phyloP scores from a whole-genome alignment of 2,329 filamentous ascomycete genomes.

The Cercospora sesami region DNA sequence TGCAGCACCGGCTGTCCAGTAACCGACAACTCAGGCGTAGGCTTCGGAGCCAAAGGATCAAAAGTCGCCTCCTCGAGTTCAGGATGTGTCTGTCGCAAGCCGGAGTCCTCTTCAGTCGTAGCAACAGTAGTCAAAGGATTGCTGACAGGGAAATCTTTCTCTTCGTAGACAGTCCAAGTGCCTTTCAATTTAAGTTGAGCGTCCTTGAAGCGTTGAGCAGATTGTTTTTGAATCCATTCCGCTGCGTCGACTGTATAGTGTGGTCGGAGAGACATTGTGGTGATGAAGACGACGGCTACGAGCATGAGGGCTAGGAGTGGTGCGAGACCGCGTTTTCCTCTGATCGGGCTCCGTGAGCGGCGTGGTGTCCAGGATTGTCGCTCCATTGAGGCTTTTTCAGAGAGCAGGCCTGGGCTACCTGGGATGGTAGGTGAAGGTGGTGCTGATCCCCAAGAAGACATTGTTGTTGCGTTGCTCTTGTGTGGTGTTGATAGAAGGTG shows the following conservation, averaged over 20 bases:
- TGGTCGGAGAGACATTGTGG: constrained; percentile 16
- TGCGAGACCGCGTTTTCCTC: constrained; percentile 18
- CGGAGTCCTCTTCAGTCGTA: constrained; percentile 2
- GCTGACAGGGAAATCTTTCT: constrained; percentile 16
- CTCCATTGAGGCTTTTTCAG: constrained; percentile 7
- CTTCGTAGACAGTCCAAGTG: constrained; percentile 18
- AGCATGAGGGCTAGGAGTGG: constrained; percentile 15
- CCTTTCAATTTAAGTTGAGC: constrained; percentile 17
- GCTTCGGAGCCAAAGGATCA: constrained; percentile 3
- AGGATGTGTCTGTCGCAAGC: neutral
- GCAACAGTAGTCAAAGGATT: constrained; percentile 15
- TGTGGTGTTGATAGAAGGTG: neutral
- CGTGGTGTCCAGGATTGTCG: constrained; percentile 7
- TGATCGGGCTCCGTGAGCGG: constrained; percentile 9
- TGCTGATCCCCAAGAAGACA: constrained; percentile 9
- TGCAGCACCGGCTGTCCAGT: constrained; percentile 3
- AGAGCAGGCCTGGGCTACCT: constrained; percentile 9
- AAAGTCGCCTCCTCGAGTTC: constrained; percentile 11
- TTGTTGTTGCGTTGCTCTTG: neutral
- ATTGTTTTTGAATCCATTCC: constrained; percentile 15
- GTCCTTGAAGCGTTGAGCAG: constrained; percentile 13
- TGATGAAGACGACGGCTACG: constrained; percentile 17
- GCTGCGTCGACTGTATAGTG: constrained; percentile 10
- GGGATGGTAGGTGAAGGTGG: constrained; percentile 4
- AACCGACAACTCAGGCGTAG: constrained; percentile 1